Evolutionary conservation across 352 stramenopile genomes (phyloP).

Genomic region (Phytophthora melonis): DNA sequence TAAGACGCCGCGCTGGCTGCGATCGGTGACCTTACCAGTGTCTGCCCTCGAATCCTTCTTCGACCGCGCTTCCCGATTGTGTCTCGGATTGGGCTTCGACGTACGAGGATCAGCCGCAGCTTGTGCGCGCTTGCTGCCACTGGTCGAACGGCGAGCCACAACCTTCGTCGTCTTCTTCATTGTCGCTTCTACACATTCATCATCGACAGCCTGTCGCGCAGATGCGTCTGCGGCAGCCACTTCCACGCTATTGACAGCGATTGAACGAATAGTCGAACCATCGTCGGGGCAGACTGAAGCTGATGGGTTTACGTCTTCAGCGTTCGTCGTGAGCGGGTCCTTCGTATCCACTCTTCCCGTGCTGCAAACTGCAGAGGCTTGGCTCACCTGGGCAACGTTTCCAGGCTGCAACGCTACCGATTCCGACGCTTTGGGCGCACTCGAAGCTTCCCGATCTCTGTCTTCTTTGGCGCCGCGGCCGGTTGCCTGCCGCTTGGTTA

Average conservation of each 20-base stretch:
- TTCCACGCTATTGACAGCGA: slow-evolving; percentile 10
- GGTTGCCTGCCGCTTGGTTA: slow-evolving; percentile 21
- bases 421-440: neutral
- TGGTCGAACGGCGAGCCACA: neutral
- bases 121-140: neutral
- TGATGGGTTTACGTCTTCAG: neutral
- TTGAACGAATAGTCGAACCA: neutral
- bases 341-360: neutral
- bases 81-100: slow-evolving; percentile 1
- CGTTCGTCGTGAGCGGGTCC: neutral
- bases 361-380: neutral
- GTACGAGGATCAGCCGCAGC: neutral
- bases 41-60: neutral
- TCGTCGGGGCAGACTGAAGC: neutral
- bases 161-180: neutral
- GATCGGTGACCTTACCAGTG: slow-evolving; percentile 6
- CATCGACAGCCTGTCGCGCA: neutral
- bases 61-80: neutral
- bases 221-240: slow-evolving; percentile 1
- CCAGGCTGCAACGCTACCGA: neutral
- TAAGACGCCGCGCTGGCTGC: slow-evolving; percentile 2
- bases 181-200: neutral
- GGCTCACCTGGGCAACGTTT: slow-evolving; percentile 1
- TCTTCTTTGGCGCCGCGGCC: slow-evolving; percentile 5
- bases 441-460: slow-evolving; percentile 3